Base-by-base conservation (phyloP, 345 rosid species). In the Brassica carinata region DNA sequence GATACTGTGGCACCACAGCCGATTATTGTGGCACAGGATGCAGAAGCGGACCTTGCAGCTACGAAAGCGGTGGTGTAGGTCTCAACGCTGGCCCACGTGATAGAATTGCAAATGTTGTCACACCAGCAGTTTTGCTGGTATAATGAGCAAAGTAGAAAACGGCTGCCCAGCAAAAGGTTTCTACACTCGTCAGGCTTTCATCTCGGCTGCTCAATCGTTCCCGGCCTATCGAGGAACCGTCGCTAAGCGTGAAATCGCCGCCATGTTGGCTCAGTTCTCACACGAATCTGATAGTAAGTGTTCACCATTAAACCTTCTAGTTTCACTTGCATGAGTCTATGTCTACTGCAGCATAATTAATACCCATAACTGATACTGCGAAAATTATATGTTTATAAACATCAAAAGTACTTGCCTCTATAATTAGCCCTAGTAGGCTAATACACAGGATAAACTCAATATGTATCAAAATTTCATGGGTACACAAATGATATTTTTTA, bases 141-240 rank as follows among this genome's bases (percentile, higher is more conserved):
- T 88, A 13, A 79, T 77, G 64, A 76, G 74, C 13, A 80, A 83
- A 53, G 88, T 86, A 1, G 79, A 58, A 29, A 66, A 40, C 2
- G 72, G 73, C n/a, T 89, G 92, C 17, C 84, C 75, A 0, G 92
- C 90, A 4, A 86, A 79, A 82, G 86, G 79, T 36, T 89, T 89
- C 73, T 89, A 89, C 40, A 75, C 89, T 29, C 84, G 85, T 6
- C 67, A 57, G 7, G 82, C 84, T 55, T 86, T 86, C 58, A 69
- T 86, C 27, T 4, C 77, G 1, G 88, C 88, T 0, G 31, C 71
- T 1, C 64, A 69, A 43, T 78, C 86, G 1, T 23, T 23, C 26
- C 26, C 26, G 26, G 26, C 26, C 26, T 23, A 23, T 23, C 26
- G 26, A 23, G 26, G 26, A 23, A 23, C 1, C 26, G 26, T 23